Percentiles rank a stretch among this genome's conserved stretches.
Conservation (phyloP, 2,329 filamentous ascomycete species). For the Aspergillus pseudonomiae region DNA sequence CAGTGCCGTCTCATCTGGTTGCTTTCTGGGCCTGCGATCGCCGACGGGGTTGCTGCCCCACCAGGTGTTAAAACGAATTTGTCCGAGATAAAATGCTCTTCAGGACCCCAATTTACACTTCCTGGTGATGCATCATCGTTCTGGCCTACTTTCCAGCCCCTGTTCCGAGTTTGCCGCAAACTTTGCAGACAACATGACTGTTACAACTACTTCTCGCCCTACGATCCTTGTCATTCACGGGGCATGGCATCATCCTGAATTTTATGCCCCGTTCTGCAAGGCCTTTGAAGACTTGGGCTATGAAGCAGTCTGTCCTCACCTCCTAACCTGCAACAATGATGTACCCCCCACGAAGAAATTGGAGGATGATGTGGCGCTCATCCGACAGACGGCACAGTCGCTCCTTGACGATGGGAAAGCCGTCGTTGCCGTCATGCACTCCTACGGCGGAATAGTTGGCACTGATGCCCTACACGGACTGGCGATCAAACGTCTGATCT, state of each 20-base stretch:
- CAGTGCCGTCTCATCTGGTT: neutral
- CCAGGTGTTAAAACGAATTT: neutral
- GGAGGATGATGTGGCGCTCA: neutral
- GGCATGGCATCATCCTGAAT: constrained; percentile 6
- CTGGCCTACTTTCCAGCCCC: neutral
- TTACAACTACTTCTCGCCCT: neutral
- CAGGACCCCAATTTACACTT: neutral
- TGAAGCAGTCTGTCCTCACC: neutral
- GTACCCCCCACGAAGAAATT: neutral
- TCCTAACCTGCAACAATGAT: neutral
- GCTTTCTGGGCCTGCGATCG: neutral
- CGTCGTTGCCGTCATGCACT: constrained; percentile 7
- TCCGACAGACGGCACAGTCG: neutral
- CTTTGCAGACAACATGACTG: neutral
- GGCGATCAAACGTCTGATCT: constrained; percentile 1
- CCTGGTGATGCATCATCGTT: too few relatives aligned
- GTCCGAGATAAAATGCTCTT: neutral
- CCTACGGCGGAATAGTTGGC: constrained; percentile 11
- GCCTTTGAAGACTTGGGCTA: neutral
- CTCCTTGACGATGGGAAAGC: neutral
- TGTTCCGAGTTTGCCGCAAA: neutral
- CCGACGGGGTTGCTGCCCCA: neutral
- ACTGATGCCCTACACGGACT: constrained; percentile 6
- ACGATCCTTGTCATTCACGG: constrained; percentile 4
- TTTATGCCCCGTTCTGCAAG: constrained; percentile 4